Base-by-base conservation (phyloP, 177 flowering plant species). In the Tripterygium wilfordii region DNA sequence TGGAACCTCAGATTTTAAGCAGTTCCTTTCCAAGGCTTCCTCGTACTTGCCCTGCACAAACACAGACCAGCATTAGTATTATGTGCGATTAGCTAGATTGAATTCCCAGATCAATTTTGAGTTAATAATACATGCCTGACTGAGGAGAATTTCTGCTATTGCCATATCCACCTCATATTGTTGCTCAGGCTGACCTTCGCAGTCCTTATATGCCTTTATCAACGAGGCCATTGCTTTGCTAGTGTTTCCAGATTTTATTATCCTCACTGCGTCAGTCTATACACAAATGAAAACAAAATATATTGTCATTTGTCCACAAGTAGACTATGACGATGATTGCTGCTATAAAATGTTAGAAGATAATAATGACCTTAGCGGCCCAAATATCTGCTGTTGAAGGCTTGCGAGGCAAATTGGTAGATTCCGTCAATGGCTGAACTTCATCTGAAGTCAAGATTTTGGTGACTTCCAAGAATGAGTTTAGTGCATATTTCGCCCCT, bases 21-120 rank as follows among this genome's bases (percentile, higher is more conserved):
- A 57, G 0, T 20, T 20, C 5, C 41, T 18, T 19, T 45, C 22
- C 12, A 13, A 32, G 2, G 64, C 65, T 48, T 61, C 53, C 26
- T 27, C 3, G 23, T 47, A 61, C 13, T 42, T 53, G 42, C 41
- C 65, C 65, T 61, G 50, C n/a, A n/a, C n/a, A n/a, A n/a, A n/a
- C n/a, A n/a, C n/a, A n/a, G n/a, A n/a, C n/a, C n/a, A n/a, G n/a
- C n/a, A n/a, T n/a, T n/a, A n/a, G n/a, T n/a, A n/a, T n/a, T n/a
- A n/a, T n/a, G n/a, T n/a, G n/a, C n/a, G n/a, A n/a, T n/a, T n/a
- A n/a, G n/a, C n/a, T n/a, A n/a, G n/a, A n/a, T n/a, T n/a, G n/a
- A n/a, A n/a, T n/a, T n/a, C n/a, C n/a, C n/a, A n/a, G n/a, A n/a
- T n/a, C n/a, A n/a, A n/a, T n/a, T n/a, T n/a, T n/a, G 8, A 28